Evolutionary conservation across 2,329 filamentous ascomycete species (phyloP).

Genomic region (Sphaceloma murrayae): DNA sequence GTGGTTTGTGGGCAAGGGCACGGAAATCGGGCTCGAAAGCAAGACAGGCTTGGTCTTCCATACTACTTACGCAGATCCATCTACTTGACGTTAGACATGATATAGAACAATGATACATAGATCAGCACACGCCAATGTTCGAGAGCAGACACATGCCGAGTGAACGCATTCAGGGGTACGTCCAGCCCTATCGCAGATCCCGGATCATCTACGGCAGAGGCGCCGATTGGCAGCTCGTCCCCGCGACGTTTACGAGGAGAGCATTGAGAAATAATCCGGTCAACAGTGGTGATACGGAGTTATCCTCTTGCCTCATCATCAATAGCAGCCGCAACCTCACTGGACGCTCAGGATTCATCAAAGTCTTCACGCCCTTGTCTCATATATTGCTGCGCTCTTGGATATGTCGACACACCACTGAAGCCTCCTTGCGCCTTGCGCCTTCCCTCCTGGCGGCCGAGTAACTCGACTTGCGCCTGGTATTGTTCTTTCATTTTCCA

Average conservation of each 20-base stretch:
- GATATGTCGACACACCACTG: neutral
- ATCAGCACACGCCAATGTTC: too few relatives aligned
- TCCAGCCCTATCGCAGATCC: conserved; percentile 11
- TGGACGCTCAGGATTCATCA: neutral
- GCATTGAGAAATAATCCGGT: conserved; percentile 4
- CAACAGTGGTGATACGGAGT: conserved; percentile 4
- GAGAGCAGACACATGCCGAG: neutral
- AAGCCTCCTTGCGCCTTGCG: conserved; percentile 10
- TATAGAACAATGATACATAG: neutral
- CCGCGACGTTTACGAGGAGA: conserved; percentile 12
- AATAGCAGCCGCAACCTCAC: neutral
- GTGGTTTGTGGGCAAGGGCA: conserved; percentile 55
- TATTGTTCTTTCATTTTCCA: neutral
- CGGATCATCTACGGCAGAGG: neutral
- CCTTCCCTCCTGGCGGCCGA: neutral
- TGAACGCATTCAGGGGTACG: conserved; percentile 9
- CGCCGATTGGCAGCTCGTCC: conserved; percentile 1
- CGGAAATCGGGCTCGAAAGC: conserved; percentile 39
- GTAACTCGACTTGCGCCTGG: neutral
- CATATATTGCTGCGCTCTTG: too few relatives aligned
- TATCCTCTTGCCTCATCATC: neutral
- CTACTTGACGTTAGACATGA: conserved; percentile 20
- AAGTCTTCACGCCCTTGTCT: too few relatives aligned
- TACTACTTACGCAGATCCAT: conserved; percentile 36
- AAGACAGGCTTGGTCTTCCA: conserved; percentile 39